These are phyloP conservation scores for Taiwanofungus camphoratus DNA, from an alignment of 1,284 basidiomycete species.

Conservation along the genomic window DNA sequence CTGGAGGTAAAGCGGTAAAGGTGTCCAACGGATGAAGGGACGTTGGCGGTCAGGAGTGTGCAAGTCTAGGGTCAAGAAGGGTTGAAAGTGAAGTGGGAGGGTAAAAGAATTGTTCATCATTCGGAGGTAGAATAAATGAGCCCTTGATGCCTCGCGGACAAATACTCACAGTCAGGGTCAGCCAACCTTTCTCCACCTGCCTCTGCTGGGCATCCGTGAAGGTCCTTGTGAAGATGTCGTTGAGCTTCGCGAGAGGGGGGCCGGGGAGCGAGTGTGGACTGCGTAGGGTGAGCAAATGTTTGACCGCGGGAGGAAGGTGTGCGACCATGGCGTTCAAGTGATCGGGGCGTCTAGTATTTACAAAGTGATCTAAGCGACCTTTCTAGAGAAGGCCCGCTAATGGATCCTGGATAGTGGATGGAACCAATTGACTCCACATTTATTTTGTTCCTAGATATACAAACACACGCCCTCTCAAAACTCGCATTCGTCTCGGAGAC, in stretches of 20 bases:
- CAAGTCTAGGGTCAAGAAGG: slow-evolving; percentile 51
- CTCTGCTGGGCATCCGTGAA: slow-evolving; percentile 56
- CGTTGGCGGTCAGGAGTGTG: slow-evolving; percentile 78
- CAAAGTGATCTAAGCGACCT: too few relatives aligned
- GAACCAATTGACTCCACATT: too few relatives aligned
- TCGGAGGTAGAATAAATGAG: not conserved
- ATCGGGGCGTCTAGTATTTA: slow-evolving; percentile 10
- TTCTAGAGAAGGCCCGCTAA: too few relatives aligned
- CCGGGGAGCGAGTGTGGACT: slow-evolving; percentile 57
- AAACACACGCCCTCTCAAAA: too few relatives aligned
- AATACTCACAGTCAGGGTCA: slow-evolving; percentile 66
- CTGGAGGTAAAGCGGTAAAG: slow-evolving; percentile 75
- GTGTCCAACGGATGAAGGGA: slow-evolving; percentile 72
- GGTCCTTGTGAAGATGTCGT: slow-evolving; percentile 52
- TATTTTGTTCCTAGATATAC: too few relatives aligned
- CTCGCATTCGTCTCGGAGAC: too few relatives aligned
- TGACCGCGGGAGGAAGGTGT: slow-evolving; percentile 49
- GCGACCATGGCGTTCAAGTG: slow-evolving; percentile 32
- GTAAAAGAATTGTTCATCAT: not conserved
- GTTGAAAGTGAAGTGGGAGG: slow-evolving; percentile 5
- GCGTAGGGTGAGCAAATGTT: slow-evolving; percentile 67
- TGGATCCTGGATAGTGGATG: too few relatives aligned
- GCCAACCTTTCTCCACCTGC: slow-evolving; percentile 75
- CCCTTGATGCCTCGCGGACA: too few relatives aligned
- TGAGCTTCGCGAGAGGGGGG: slow-evolving; percentile 50